Percentiles rank a stretch among this genome's conserved stretches.
Evolutionary conservation across 1,284 basidiomycete genomes (phyloP).

Genomic region (Melampsora larici-populina): DNA sequence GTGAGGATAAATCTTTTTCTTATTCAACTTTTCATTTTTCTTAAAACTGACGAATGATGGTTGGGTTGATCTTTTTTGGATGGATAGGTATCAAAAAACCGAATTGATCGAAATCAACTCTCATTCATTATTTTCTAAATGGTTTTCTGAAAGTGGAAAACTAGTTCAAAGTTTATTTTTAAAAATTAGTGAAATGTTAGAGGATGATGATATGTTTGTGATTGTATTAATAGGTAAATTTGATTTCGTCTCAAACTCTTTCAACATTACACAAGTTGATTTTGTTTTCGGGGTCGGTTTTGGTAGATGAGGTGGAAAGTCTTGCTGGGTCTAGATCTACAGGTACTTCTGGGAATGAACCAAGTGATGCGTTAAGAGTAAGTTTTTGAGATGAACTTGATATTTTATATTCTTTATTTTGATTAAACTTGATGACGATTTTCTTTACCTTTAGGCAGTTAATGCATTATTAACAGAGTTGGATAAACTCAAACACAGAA

Average conservation of each 20-base stretch:
- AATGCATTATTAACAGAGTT: constrained; percentile 95
- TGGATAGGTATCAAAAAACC: constrained; percentile 71
- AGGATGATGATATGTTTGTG: constrained; percentile 85
- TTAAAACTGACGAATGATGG: neutral
- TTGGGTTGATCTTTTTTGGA: too few relatives aligned
- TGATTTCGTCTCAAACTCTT: neutral
- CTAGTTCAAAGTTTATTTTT: constrained; percentile 90
- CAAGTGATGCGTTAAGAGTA: constrained; percentile 79
- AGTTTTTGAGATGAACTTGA: neutral
- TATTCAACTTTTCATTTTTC: neutral
- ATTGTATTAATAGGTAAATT: constrained; percentile 75
- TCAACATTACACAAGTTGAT: neutral
- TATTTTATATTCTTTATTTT: neutral
- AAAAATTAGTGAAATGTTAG: constrained; percentile 77
- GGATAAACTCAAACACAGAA: constrained; percentile 86
- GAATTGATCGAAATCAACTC: constrained; percentile 95
- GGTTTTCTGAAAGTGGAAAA: constrained; percentile 95
- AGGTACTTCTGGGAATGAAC: constrained; percentile 90
- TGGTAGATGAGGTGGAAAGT: constrained; percentile 85
- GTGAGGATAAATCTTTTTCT: constrained; percentile 58
- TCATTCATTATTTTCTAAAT: constrained; percentile 62
- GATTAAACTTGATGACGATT: neutral
- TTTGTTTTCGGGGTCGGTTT: too few relatives aligned
- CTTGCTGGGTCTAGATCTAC: constrained; percentile 87
- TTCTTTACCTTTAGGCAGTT: constrained; percentile 62